These are phyloP conservation scores for Spirogloea muscicola DNA, from an alignment of 139 green algal genomes.

Conservation along the genomic window DNA sequence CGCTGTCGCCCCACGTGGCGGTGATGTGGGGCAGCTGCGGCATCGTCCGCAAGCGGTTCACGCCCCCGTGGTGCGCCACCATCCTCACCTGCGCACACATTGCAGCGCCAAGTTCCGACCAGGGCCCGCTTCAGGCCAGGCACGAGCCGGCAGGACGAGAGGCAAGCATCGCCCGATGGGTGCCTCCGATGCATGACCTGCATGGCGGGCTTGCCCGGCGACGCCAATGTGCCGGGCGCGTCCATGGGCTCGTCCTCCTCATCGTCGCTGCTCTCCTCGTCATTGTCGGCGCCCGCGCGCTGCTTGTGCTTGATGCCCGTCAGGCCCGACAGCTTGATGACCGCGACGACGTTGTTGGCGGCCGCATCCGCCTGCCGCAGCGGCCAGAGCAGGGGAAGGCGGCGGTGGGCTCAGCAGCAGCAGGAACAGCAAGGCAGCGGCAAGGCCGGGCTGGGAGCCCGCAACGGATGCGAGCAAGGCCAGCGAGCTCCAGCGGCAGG, in stretches of 20 bases:
- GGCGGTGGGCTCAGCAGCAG: no score
- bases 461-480: no score
- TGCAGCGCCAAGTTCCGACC: no score
- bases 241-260: conserved; percentile 51
- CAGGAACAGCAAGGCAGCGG: no score
- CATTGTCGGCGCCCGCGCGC: conserved; percentile 49
- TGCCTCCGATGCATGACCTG: conserved; percentile 32
- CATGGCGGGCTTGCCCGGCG: conserved; percentile 38
- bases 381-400: no score
- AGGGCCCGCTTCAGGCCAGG: no score
- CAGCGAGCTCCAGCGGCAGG: no score
- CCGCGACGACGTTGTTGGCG: conserved; percentile 33
- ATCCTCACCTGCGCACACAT: conserved; percentile 52
- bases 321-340: conserved; percentile 46
- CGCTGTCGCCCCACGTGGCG: conserved; percentile 87
- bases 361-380: conserved; percentile 38
- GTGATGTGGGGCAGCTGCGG: conserved; percentile 77
- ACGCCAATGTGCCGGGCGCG: conserved; percentile 23
- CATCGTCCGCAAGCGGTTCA: conserved; percentile 90
- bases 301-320: conserved; percentile 27
- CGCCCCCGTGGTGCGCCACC: conserved; percentile 69
- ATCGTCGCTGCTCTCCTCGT: conserved; percentile 50
- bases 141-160: no score
- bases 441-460: no score
- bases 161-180: no score